Evolutionary conservation across 148 eudicot genomes (phyloP).

Genomic region (Nyssa sinensis): DNA sequence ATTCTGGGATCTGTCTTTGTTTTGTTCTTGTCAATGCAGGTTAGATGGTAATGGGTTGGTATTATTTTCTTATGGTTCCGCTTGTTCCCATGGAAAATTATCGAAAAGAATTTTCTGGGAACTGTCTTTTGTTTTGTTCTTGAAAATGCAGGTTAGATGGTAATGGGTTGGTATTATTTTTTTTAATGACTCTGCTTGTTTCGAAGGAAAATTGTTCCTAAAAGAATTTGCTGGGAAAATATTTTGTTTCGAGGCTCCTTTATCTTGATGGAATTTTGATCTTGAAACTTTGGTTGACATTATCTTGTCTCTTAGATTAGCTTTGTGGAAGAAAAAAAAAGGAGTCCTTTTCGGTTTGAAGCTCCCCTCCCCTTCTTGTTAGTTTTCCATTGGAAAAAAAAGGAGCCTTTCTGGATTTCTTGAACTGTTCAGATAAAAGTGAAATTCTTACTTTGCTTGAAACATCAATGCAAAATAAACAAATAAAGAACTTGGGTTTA

Average conservation of each 20-base stretch:
- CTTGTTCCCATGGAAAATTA: too few species aligned
- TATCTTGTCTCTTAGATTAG: too few species aligned
- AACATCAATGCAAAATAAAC: background rate
- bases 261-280: too few species aligned
- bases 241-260: background rate
- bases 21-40: conserved; percentile 2
- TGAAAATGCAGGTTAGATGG: background rate
- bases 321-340: too few species aligned
- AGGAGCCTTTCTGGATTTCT: background rate
- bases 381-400: background rate
- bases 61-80: too few species aligned
- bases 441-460: background rate
- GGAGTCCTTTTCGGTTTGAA: too few species aligned
- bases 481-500: background rate
- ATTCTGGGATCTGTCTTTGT: background rate
- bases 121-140: background rate
- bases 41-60: background rate
- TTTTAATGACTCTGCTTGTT: background rate
- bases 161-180: background rate
- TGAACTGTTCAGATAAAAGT: background rate
- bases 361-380: too few species aligned
- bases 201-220: background rate
- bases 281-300: too few species aligned
- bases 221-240: background rate
- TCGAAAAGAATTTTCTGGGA: too few species aligned